Base-by-base conservation (phyloP, 257 asterid genomes). In the Anisodus tanguticus region DNA sequence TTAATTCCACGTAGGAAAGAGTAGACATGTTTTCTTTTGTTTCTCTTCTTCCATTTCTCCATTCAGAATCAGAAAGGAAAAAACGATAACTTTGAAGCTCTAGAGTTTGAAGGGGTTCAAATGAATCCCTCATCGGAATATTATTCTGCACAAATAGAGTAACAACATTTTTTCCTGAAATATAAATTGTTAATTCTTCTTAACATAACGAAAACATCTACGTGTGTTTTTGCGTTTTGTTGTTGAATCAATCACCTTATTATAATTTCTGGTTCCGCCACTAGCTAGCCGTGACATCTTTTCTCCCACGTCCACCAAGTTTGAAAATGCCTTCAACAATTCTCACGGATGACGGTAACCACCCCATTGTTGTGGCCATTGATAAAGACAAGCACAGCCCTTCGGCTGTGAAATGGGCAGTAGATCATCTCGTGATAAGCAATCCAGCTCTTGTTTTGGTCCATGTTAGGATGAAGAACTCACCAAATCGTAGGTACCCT, bases 321-420 rank as follows among this genome's bases (percentile, higher is more conserved):
- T 67, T 13, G 79, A 15, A 82, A 66, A 82, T 82, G 85, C 67
- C 60, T 67, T 64, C 53, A 58, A 26, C 79, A 43, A 26, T 66
- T 67, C 37, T 31, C 3, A 13, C 17, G 0, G 82, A 86, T 35
- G 74, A 72, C 19, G 76, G 58, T 64, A 59, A 47, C n/a, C 77
- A 68, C 45, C 85, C 87, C 82, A 89, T 90, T 9, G 92, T 85
- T 2, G 97, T 93, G 68, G 97, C 95, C 49, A 45, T 94, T 68
- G 94, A 85, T 79, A 91, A 83, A 87, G 93, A 91, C 87, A 94
- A 90, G 84, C 83, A 90, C 55, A 91, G 97, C 89, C 58, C 89
- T 9, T 58, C 86, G 2, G 93, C 93, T 41, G 92, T 93, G 45
- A 85, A 82, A 90, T 93, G 97, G 97, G 91, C 97, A 4, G 84